Conservation (phyloP, 345 rosid genomes). For the Eucalyptus tenuipes region DNA sequence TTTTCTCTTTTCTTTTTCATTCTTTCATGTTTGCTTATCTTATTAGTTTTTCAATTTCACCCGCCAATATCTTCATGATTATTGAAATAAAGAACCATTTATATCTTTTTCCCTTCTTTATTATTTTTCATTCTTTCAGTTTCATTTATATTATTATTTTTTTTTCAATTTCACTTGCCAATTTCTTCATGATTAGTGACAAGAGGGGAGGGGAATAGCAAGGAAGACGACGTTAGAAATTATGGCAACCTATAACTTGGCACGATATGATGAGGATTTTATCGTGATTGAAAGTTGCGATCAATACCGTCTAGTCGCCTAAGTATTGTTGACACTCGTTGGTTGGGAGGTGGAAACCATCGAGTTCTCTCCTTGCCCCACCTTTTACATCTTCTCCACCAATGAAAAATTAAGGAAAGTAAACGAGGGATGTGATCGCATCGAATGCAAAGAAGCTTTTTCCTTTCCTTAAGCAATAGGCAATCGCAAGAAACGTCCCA, state of each 20-base stretch:
- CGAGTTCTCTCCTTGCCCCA: background rate
- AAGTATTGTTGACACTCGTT: background rate
- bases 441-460: background rate
- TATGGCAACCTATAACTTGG: background rate
- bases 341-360: background rate
- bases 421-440: background rate
- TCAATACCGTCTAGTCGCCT: background rate
- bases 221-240: background rate
- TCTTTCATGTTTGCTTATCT: too few species aligned
- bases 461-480: background rate
- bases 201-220: fast-evolving
- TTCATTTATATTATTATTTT: background rate
- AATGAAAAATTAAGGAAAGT: background rate
- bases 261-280: background rate
- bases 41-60: too few species aligned
- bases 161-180: background rate
- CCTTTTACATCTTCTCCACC: background rate
- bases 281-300: fast-evolving
- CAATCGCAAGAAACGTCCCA: background rate
- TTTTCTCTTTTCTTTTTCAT: too few species aligned
- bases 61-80: fast-evolving
- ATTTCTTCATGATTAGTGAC: background rate
- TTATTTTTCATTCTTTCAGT: background rate
- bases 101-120: too few species aligned
- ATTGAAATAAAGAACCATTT: background rate